These are phyloP conservation scores for Rhodotorula babjevae DNA, from an alignment of 768 basidiomycete species.

Conservation along the genomic window DNA sequence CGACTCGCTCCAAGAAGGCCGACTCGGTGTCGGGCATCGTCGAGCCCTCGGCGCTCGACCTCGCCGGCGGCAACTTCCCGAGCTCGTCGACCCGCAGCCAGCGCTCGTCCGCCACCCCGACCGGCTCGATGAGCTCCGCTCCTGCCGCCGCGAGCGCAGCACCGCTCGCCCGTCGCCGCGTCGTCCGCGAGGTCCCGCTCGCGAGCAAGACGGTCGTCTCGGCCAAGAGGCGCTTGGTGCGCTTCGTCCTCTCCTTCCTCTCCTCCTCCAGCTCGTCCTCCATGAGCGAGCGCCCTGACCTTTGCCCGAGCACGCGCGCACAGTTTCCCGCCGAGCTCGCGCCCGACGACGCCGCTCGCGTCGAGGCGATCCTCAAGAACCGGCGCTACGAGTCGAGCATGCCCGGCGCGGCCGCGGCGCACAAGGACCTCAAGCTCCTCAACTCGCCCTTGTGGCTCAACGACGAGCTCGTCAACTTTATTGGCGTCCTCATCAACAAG, in stretches of 20 bases:
- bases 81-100: not conserved
- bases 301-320: not conserved
- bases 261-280: no score
- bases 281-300: not conserved
- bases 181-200: not conserved
- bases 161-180: not conserved
- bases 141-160: not conserved
- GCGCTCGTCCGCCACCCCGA: no score
- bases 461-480: constrained; percentile 95
- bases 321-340: constrained; percentile 33
- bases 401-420: constrained; percentile 55
- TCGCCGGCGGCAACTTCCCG: not conserved
- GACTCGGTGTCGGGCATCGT: not conserved
- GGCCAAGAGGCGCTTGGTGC: not conserved
- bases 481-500: constrained; percentile 76
- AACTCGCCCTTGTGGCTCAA: constrained; percentile 71
- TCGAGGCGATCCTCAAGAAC: constrained; percentile 3
- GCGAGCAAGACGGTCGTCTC: not conserved
- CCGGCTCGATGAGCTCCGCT: not conserved
- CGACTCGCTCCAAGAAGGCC: not conserved
- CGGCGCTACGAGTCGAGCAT: constrained; percentile 15
- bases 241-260: not conserved
- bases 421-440: constrained; percentile 64
- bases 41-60: not conserved
- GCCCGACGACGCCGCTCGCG: not conserved